These are phyloP conservation scores for Citrullus mucosospermus DNA, from an alignment of 306 rosid genomes.

Conservation along the genomic window DNA sequence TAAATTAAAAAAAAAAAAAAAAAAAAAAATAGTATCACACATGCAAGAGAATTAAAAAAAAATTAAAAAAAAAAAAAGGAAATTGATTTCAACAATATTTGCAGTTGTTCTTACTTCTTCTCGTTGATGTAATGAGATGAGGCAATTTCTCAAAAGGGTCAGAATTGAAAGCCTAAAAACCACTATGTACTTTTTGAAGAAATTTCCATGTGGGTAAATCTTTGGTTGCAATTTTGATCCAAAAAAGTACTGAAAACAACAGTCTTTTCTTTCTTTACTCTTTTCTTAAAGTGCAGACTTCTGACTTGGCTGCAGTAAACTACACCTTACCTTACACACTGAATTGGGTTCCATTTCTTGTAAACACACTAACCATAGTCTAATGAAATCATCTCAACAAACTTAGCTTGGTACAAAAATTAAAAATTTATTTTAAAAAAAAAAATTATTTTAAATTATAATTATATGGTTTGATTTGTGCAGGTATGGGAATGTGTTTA, in stretches of 20 bases:
- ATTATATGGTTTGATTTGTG: neutral
- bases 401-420: too few species aligned
- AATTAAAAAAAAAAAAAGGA: too few species aligned
- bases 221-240: conserved; percentile 3
- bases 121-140: neutral
- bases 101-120: neutral
- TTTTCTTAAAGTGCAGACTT: neutral
- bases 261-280: neutral
- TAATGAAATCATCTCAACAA: neutral
- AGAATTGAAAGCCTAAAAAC: neutral
- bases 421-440: too few species aligned
- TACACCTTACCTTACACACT: neutral
- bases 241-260: neutral
- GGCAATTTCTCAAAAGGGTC: neutral
- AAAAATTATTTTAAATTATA: too few species aligned
- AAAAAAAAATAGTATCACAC: neutral
- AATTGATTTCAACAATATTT: too few species aligned
- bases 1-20: too few species aligned
- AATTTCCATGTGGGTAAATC: conserved; percentile 5
- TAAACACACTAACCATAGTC: neutral
- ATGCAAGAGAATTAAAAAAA: neutral
- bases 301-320: neutral
- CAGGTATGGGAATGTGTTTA: conserved; percentile 87
- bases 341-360: neutral
- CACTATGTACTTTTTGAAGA: neutral